These are phyloP conservation scores for Nicotiana noctiflora DNA, from an alignment of 257 asterid genomes.

Conservation along the genomic window DNA sequence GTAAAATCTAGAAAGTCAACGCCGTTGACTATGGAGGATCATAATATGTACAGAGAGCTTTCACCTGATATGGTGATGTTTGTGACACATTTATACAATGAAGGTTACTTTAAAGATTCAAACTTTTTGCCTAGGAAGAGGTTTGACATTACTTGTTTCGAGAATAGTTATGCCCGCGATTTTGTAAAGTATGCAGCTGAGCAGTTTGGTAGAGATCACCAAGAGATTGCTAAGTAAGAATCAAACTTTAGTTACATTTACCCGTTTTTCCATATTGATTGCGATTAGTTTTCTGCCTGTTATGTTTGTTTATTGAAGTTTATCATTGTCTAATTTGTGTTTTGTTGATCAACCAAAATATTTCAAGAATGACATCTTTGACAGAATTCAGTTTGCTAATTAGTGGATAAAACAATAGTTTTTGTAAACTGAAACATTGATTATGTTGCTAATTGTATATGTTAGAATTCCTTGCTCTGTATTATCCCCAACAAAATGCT, in stretches of 20 bases:
- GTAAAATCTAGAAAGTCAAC: conserved; percentile 4
- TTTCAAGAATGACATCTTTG: not conserved
- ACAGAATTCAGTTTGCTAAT: not conserved
- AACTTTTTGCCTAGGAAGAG: conserved; percentile 32
- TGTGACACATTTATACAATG: conserved; percentile 31
- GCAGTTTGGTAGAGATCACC: conserved; percentile 58
- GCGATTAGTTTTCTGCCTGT: not conserved
- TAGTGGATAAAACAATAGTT: not conserved
- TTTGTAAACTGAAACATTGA: not conserved
- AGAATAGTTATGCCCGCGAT: conserved; percentile 44
- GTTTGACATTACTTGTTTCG: conserved; percentile 43
- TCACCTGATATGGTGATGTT: conserved; percentile 63
- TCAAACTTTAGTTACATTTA: not conserved
- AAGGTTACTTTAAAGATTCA: conserved; percentile 52
- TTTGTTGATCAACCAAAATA: not conserved
- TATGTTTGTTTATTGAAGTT: not conserved
- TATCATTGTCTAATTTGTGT: not conserved
- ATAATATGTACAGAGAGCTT: conserved; percentile 39
- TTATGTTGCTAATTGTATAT: not conserved
- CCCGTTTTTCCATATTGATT: not conserved
- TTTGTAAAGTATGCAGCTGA: conserved; percentile 54
- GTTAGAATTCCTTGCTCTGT: not conserved
- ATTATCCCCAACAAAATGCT: not conserved
- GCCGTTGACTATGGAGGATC: conserved; percentile 35
- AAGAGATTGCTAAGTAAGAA: conserved; percentile 66